Percentiles rank a stretch among this genome's conserved stretches.
phyloP scores from a whole-genome alignment of 768 basidiomycete genomes.

The Tylopilus felleus region DNA sequence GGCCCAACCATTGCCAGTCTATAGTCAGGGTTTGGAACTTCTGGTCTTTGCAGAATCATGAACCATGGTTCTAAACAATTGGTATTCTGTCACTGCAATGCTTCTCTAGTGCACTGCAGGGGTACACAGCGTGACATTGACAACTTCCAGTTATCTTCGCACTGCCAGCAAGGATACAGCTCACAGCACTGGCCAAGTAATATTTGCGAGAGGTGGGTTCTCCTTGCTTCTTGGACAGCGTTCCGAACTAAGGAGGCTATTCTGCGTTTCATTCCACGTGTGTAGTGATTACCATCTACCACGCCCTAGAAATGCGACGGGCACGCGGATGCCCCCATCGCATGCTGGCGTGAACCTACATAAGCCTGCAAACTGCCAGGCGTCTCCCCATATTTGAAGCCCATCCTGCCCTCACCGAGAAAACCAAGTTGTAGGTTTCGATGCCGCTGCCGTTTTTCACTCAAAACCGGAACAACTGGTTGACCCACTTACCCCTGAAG shows the following conservation, averaged over 20 bases:
- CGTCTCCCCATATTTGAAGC: constrained; percentile 11
- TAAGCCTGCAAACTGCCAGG: constrained; percentile 18
- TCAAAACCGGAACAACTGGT: constrained; percentile 36
- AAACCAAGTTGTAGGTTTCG: neutral
- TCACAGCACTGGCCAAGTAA: constrained; percentile 6
- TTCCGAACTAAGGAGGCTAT: neutral
- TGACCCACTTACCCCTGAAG: constrained; percentile 53
- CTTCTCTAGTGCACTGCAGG: neutral
- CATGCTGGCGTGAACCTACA: constrained; percentile 19
- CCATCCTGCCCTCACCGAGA: constrained; percentile 11
- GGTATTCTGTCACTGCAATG: constrained; percentile 2
- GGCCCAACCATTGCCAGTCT: neutral
- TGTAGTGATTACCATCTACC: constrained; percentile 7
- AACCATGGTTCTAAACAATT: neutral
- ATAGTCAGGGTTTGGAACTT: constrained; percentile 1
- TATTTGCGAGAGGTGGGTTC: neutral
- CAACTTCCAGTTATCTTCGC: neutral
- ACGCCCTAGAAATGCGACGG: constrained; percentile 26
- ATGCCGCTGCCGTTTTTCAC: constrained; percentile 27
- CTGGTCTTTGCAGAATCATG: constrained; percentile 1
- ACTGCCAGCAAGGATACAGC: constrained; percentile 3
- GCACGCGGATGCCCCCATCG: constrained; percentile 20
- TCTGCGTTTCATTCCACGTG: constrained; percentile 23
- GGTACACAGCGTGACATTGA: neutral
- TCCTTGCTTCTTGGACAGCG: constrained; percentile 4